Evolutionary conservation across 495 filamentous ascomycete genomes (phyloP), one percentile per base, ranked within the genome.

Genomic region (Penicillium dipodomyicola): DNA sequence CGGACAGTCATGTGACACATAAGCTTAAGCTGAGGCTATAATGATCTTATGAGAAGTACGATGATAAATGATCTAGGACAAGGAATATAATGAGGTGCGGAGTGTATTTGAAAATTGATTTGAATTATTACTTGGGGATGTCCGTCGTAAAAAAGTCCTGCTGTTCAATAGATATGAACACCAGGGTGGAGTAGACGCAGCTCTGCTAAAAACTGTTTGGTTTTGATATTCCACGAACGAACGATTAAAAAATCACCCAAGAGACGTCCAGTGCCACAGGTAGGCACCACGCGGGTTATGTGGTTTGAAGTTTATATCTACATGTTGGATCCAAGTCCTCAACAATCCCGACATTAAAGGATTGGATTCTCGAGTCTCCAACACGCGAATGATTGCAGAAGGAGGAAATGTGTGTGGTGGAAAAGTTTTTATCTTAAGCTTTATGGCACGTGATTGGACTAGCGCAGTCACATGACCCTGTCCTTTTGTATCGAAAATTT

Each of bases 171-270:
- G 49, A 60, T 62, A 42, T 65, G 64, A 75, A 69, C 74, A 76
- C 69, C 75, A 76, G 75, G 77, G 77, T 80, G 77, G 77, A 80
- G 75, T 80, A 78, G 77, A 80, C 77, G 75, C 77, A 74, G 77
- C 65, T 61, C 77, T 80, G 77, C 77, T 80, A 80, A 75, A 79
- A 78, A 74, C 77, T 73, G 75, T 76, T 75, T 72, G 72, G 75
- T 74, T 78, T 80, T 75, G 71, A 72, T 80, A 70, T 80, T 65
- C 77, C 77, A 80, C 77, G 74, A 79, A 78, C 75, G 77, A 79
- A 79, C 72, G 64, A 75, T 72, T 54, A 47, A 59, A 71, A 71
- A 74, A 68, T 65, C 63, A 68, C 65, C 70, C 70, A 67, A 61
- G 65, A 72, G 63, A 68, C 74, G 65, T 70, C 69, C 58, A 66